Base-by-base conservation (phyloP, 2,329 filamentous ascomycete species). In the Zelopaecilomyces penicillatus region DNA sequence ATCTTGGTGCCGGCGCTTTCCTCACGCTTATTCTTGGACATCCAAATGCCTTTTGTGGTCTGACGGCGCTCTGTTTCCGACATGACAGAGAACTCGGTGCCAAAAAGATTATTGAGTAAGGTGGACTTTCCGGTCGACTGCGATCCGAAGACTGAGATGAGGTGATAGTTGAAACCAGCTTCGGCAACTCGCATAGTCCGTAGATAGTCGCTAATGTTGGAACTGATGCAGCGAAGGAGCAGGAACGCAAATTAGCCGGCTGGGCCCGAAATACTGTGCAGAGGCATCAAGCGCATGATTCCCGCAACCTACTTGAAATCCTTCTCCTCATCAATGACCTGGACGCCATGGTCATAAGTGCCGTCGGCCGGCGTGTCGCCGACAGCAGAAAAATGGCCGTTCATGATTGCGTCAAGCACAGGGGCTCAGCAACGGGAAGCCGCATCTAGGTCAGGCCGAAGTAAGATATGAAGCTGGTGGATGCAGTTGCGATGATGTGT, bases 111-210 rank as follows among this genome's bases (percentile, higher is more conserved):
- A 71, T 98, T 98, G 52, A 98, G 81, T 38, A 98, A 77, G 5
- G 93, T 98, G 38, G 93, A 97, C 71, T 98, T 98, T 56, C 93
- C 93, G 32, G 93, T 98, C 26, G 93, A 97, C 73, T 98, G 93
- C 46, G 91, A 97, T 37, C 93, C 93, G 65, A 98, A 98, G 59
- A 98, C 93, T 59, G 91, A 96, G 63, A 98, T 96, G 61, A 98
- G 80, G 68, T 98, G 93, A 70, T 98, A 98, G 71, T 97, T 95
- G 79, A 98, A 98, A 61, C 93, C 93, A 51, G 90, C 82, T 49
- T 87, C 82, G 55, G 88, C 85, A 56, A 95, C 82, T 59, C 85
- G 76, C 63, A 89, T 87, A 53, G 82, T 71, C 54, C 79, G 76
- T 54, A 98, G 80, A 65, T 98, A 98, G 47, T 82, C 79, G 58